Base-by-base conservation (phyloP, 805 yeast species). In the Nakazawaea peltata region DNA sequence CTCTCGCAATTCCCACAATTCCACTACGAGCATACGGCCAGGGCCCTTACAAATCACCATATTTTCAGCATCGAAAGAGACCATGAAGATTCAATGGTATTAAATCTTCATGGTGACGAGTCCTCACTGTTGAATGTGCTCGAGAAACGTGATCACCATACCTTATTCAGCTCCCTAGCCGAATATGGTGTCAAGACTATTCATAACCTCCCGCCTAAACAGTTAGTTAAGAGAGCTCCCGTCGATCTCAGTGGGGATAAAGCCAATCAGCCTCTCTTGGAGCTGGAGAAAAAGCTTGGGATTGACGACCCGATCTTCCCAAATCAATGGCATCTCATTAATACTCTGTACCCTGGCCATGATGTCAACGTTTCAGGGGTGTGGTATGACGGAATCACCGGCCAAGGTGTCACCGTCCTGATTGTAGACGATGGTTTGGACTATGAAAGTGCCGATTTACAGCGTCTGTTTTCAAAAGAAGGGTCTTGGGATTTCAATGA, bases 401-500 rank as follows among this genome's bases (percentile, higher is more conserved):
- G 98, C 1, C 56, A 67, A 25, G 90, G 92, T 4, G 67, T 85
- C 5, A 85, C 83, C 1, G 80, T 88, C 1, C 96, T 97, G 2
- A 71, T 92, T 26, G 81, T 92, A 0, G 98, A 92, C 57, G 98
- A 92, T 58, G 98, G 98, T 1, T 57, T 92, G 19, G 98, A 92
- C 59, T 78, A 71, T 51, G 83, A 81, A 36, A 76, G 77, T 49
- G 70, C 66, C 2, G 97, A 92, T 58, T 63, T 92, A 41, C 61
- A 63, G 21, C 74, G 65, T 26, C 83, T 81, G 47, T 92, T 81
- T 54, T 73, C 70, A 49, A 58, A 65, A 11, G 76, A 74, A 43
- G 98, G 97, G 3, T 86, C 96, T 6, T 92, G 90, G 84, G 98
- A 92, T 59, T 92, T 74, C 57, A 92, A 92, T 53, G 82, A 76